Conservation (phyloP, 345 rosid species). For the Moricandia arvensis region DNA sequence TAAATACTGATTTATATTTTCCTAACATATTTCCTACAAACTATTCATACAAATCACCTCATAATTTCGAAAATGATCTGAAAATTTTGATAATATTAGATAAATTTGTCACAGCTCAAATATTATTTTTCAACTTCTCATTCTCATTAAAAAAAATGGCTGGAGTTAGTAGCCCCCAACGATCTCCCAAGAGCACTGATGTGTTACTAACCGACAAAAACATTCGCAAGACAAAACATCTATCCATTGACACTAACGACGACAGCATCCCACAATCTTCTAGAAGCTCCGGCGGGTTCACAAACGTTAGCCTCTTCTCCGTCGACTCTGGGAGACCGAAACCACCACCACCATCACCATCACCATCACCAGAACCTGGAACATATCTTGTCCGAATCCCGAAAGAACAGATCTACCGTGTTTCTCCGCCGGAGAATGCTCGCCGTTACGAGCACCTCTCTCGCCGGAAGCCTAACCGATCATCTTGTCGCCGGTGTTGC, state of each 20-base stretch:
- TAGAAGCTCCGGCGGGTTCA: not conserved
- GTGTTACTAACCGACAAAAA: not conserved
- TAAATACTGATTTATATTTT: not conserved
- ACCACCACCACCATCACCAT: not conserved
- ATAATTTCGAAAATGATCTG: not conserved
- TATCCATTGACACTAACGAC: not conserved
- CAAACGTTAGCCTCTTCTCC: conserved; percentile 17
- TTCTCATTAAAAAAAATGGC: not conserved
- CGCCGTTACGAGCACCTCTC: conserved; percentile 56
- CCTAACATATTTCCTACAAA: not conserved
- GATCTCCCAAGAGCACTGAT: not conserved
- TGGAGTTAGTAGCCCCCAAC: not conserved
- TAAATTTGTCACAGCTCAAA: not conserved
- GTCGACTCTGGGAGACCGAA: conserved; percentile 16
- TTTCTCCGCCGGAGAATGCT: conserved; percentile 59
- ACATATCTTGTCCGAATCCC: conserved; percentile 55
- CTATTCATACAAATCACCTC: not conserved
- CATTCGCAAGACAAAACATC: not conserved
- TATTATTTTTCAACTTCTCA: not conserved
- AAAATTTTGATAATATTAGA: no score
- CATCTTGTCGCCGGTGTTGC: conserved; percentile 44
- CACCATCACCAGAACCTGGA: conserved; percentile 17
- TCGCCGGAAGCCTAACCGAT: conserved; percentile 35
- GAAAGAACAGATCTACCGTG: conserved; percentile 54
- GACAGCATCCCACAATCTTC: not conserved